A percentile compares a stretch with the other conserved stretches of the same genome.
Conservation (phyloP, 2,329 filamentous ascomycete species). For the Colletotrichum tanaceti region DNA sequence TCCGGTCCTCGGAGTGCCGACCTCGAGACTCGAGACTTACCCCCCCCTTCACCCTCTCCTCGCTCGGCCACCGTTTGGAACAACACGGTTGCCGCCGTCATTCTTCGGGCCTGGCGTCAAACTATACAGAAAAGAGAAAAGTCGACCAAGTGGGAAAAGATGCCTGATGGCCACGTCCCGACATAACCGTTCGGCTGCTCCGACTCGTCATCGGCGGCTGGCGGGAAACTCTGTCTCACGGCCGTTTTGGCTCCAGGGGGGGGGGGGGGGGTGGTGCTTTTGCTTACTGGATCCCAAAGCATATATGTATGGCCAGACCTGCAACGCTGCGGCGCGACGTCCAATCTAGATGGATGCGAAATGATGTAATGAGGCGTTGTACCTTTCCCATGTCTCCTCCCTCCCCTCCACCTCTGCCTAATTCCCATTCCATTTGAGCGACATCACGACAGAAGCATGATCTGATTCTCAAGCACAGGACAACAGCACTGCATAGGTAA, state of each 20-base stretch:
- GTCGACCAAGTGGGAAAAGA: neutral
- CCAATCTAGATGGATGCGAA: neutral
- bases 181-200: slow-evolving; percentile 3
- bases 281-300: slow-evolving; percentile 8
- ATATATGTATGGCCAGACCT: neutral
- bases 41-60: slow-evolving; percentile 3
- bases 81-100: slow-evolving; percentile 15
- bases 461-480: neutral
- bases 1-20: neutral
- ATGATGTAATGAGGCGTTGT: neutral
- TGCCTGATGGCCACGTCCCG: slow-evolving; percentile 10
- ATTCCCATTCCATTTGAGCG: neutral
- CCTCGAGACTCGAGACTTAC: neutral
- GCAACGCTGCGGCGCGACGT: slow-evolving; percentile 5
- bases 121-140: no score
- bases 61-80: slow-evolving; percentile 1
- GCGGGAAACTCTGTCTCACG: slow-evolving; percentile 15
- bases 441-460: neutral
- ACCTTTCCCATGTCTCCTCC: neutral
- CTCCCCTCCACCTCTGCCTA: no score
- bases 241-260: slow-evolving; percentile 8
- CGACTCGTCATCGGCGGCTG: neutral
- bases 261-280: neutral
- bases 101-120: neutral
- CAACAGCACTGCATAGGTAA: neutral